Conservation (phyloP, 2,329 filamentous ascomycete genomes). For the Colletotrichum nymphaeae region DNA sequence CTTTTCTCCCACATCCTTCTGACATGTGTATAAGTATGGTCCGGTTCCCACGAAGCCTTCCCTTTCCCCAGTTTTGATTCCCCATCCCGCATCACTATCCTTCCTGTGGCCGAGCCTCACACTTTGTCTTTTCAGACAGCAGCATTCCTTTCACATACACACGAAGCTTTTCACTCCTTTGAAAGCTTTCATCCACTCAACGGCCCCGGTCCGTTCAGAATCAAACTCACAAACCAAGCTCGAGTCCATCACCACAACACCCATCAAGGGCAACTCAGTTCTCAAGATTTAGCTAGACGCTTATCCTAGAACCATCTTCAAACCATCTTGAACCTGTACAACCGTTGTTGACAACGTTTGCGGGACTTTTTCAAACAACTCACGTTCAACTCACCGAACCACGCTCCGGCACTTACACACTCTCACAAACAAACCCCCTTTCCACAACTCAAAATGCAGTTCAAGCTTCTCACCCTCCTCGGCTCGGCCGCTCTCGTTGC, state of each 20-base stretch:
- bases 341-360: slow-evolving; percentile 34
- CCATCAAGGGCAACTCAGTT: slow-evolving; percentile 24
- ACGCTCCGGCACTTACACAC: slow-evolving; percentile 32
- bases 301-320: slow-evolving; percentile 5
- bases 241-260: slow-evolving; percentile 26
- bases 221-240: slow-evolving; percentile 12
- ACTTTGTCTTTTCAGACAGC: slow-evolving; percentile 34
- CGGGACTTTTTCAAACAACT: slow-evolving; percentile 19
- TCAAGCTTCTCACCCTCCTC: slow-evolving; percentile 58
- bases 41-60: background rate
- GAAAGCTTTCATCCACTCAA: slow-evolving; percentile 21
- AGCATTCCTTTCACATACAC: slow-evolving; percentile 24
- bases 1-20: slow-evolving; percentile 1
- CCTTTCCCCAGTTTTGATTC: slow-evolving; percentile 12
- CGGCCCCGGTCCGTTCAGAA: slow-evolving; percentile 28
- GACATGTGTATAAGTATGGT: slow-evolving; percentile 31
- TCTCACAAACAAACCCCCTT: background rate
- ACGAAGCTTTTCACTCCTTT: slow-evolving; percentile 35
- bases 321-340: slow-evolving; percentile 7
- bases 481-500: slow-evolving; percentile 53
- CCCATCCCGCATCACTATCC: slow-evolving; percentile 33
- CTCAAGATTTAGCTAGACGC: slow-evolving; percentile 25
- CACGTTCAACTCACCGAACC: slow-evolving; percentile 19
- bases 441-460: slow-evolving; percentile 62
- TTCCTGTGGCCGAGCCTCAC: slow-evolving; percentile 33